Percentiles rank a stretch among this genome's conserved stretches.
Conservation (phyloP, 208 protist species). For the Leptomonas pyrrhocoris region DNA sequence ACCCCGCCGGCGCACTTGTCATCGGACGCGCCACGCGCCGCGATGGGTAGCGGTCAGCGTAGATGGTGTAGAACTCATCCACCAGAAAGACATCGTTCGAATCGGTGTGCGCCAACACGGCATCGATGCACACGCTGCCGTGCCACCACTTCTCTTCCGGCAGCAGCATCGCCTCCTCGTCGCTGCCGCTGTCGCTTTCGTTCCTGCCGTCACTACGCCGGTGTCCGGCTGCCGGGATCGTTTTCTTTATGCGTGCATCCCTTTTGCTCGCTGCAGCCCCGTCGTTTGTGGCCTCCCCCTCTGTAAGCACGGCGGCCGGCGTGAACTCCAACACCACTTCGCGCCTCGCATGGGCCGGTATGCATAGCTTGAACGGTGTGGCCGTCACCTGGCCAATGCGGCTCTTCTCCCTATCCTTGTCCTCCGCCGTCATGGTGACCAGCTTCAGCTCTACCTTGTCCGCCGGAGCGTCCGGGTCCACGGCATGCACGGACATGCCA, state of each 20-base stretch:
- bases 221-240: background rate
- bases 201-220: background rate
- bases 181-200: slow-evolving; percentile 25
- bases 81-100: slow-evolving; percentile 91
- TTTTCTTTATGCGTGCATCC: background rate
- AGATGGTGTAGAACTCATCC: slow-evolving; percentile 86
- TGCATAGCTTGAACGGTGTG: slow-evolving; percentile 57
- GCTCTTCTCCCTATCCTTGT: slow-evolving; percentile 35
- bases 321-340: slow-evolving; percentile 84
- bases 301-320: slow-evolving; percentile 48
- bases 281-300: slow-evolving; percentile 11
- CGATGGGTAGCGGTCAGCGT: slow-evolving; percentile 69
- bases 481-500: slow-evolving; percentile 70
- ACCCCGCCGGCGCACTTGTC: slow-evolving; percentile 4
- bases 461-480: slow-evolving; percentile 68
- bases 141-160: slow-evolving; percentile 52
- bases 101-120: slow-evolving; percentile 64
- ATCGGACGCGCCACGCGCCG: slow-evolving; percentile 35
- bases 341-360: slow-evolving; percentile 63
- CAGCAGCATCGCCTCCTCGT: slow-evolving; percentile 53
- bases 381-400: slow-evolving; percentile 57
- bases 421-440: slow-evolving; percentile 43
- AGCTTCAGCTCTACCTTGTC: slow-evolving; percentile 67
- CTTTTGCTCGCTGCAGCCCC: background rate
- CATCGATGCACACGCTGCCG: slow-evolving; percentile 79